phyloP scores from a whole-genome alignment of 1,284 basidiomycete species.

The Melampsora americana region DNA sequence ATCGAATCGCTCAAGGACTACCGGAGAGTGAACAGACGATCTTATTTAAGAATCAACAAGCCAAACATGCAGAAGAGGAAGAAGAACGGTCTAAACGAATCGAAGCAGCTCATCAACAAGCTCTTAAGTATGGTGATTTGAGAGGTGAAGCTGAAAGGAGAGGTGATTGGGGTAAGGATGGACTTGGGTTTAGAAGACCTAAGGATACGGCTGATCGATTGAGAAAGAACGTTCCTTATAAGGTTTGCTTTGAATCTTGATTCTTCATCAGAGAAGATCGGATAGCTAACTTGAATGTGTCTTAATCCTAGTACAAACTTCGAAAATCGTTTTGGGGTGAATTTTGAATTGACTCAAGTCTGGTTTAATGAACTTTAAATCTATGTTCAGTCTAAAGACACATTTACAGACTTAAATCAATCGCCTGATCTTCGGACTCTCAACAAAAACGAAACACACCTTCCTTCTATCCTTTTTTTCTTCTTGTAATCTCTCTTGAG shows the following conservation, averaged over 20 bases:
- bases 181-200: conserved; percentile 71
- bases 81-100: conserved; percentile 40
- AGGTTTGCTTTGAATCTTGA: conserved; percentile 60
- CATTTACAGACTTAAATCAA: too few relatives aligned
- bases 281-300: conserved; percentile 55
- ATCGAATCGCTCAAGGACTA: conserved; percentile 76
- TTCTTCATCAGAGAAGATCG: not conserved
- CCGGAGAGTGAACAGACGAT: conserved; percentile 52
- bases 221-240: conserved; percentile 73
- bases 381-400: too few relatives aligned
- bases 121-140: conserved; percentile 56
- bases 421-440: too few relatives aligned
- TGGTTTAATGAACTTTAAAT: too few relatives aligned
- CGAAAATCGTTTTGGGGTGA: conserved; percentile 71
- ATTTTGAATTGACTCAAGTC: conserved; percentile 59
- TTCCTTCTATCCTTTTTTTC: too few relatives aligned
- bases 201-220: conserved; percentile 66
- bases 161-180: conserved; percentile 65
- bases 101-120: conserved; percentile 49
- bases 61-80: conserved; percentile 57
- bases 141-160: conserved; percentile 60
- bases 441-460: too few relatives aligned
- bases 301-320: conserved; percentile 77
- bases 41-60: conserved; percentile 50
- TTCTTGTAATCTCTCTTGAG: too few relatives aligned